A percentile compares a stretch with the other conserved stretches of the same genome.
These are phyloP conservation scores for Juncus effusus DNA, from an alignment of 176 grass and related monocot genomes.

Conservation along the genomic window DNA sequence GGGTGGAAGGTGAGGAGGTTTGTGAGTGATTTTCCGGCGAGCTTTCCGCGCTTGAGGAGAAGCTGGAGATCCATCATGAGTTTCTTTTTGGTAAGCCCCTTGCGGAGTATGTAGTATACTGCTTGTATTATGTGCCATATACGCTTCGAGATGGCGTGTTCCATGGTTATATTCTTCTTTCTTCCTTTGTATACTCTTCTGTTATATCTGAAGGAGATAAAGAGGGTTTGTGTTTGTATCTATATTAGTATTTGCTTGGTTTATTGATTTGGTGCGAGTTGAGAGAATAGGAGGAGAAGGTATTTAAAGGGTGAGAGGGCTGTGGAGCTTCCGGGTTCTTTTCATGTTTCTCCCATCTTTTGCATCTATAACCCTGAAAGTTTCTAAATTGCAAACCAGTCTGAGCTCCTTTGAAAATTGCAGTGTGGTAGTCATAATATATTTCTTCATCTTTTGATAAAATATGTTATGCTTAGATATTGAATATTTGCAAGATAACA, in stretches of 20 bases:
- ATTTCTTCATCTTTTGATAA: not conserved
- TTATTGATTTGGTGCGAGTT: conserved; percentile 33
- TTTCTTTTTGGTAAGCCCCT: conserved; percentile 61
- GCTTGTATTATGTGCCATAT: conserved; percentile 46
- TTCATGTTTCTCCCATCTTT: conserved; percentile 19
- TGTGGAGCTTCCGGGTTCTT: not conserved
- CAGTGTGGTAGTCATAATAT: too few relatives aligned
- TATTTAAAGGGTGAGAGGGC: conserved; percentile 45
- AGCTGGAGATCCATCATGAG: conserved; percentile 72
- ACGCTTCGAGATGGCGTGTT: conserved; percentile 50
- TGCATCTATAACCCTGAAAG: conserved; percentile 9
- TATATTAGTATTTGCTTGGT: conserved; percentile 17
- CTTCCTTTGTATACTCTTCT: not conserved
- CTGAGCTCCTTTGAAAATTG: not conserved
- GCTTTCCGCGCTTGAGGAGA: conserved; percentile 66
- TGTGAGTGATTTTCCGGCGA: conserved; percentile 48
- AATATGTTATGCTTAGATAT: not conserved
- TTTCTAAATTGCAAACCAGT: not conserved
- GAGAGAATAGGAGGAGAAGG: conserved; percentile 22
- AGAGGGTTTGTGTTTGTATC: not conserved
- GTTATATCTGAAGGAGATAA: conserved; percentile 4
- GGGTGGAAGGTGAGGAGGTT: conserved; percentile 44
- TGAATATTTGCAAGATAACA: too few relatives aligned
- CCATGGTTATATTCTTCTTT: conserved; percentile 31
- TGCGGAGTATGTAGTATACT: conserved; percentile 78